These are phyloP conservation scores for Penicillium fimorum DNA, from an alignment of 495 filamentous ascomycete genomes.

Conservation along the genomic window DNA sequence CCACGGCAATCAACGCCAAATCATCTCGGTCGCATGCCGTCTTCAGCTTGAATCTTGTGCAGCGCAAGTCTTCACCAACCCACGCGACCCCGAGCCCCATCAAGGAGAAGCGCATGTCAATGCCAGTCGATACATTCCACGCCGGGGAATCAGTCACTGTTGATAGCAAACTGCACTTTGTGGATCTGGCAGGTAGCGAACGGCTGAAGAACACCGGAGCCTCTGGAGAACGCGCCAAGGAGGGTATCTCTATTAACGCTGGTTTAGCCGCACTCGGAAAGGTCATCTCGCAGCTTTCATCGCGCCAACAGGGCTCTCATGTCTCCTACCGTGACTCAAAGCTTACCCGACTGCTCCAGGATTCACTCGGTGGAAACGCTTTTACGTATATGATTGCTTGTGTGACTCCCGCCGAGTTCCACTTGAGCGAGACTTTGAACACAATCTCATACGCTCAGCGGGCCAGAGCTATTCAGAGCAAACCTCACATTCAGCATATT, in stretches of 20 bases:
- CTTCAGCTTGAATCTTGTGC: constrained; percentile 91
- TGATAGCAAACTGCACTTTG: constrained; percentile 98
- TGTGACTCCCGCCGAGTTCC: constrained; percentile 94
- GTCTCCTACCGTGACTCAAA: constrained; percentile 98
- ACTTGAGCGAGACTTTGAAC: constrained; percentile 96
- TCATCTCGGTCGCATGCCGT: constrained; percentile 99
- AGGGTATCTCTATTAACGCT: constrained; percentile 98
- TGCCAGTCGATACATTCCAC: constrained; percentile 75
- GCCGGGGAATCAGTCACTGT: constrained; percentile 74
- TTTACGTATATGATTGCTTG: constrained; percentile 99
- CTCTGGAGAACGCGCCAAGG: constrained; percentile 89
- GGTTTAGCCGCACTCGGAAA: constrained; percentile 94
- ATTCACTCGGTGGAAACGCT: constrained; percentile 96
- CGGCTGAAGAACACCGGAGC: constrained; percentile 96
- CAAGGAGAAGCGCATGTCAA: constrained; percentile 83
- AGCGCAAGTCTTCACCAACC: constrained; percentile 64
- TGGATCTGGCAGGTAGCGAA: constrained; percentile 97
- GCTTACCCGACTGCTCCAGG: constrained; percentile 91
- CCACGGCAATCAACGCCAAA: constrained; percentile 97
- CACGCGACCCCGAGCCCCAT: constrained; percentile 48
- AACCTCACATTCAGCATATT: constrained; percentile 90
- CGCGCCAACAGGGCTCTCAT: constrained; percentile 80
- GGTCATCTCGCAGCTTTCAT: constrained; percentile 97
- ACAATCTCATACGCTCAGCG: constrained; percentile 96
- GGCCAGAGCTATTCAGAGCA: constrained; percentile 94